Conservation (phyloP, 306 rosid genomes). For the Dicorynia guianensis region DNA sequence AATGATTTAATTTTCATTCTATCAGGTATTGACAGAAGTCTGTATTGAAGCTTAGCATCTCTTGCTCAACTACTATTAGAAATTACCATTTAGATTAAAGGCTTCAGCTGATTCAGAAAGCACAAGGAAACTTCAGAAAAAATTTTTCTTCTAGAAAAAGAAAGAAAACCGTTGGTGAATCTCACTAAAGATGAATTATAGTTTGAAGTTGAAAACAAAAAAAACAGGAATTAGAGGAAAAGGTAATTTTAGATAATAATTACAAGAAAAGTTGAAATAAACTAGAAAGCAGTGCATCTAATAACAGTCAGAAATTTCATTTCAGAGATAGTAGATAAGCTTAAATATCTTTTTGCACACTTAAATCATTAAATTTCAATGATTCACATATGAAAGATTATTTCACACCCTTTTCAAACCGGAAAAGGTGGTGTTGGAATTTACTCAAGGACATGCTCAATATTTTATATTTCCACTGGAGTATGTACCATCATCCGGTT, state of each 20-base stretch:
- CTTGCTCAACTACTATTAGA: neutral
- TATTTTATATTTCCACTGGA: constrained; percentile 32
- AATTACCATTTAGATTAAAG: too few species aligned
- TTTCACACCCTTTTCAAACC: constrained; percentile 37
- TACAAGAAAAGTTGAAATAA: constrained; percentile 18
- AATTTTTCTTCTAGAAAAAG: neutral
- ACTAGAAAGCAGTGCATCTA: constrained; percentile 7
- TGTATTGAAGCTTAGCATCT: neutral
- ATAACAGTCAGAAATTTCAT: constrained; percentile 27
- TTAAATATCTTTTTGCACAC: constrained; percentile 16
- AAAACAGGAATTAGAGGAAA: constrained; percentile 10
- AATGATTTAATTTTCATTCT: too few species aligned
- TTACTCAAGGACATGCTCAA: constrained; percentile 7
- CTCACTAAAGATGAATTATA: constrained; percentile 10
- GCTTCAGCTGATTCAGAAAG: too few species aligned
- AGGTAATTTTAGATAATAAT: neutral
- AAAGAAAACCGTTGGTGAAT: constrained; percentile 6
- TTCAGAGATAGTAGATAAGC: constrained; percentile 19
- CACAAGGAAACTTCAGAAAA: neutral
- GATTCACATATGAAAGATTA: neutral
- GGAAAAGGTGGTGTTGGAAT: constrained; percentile 1
- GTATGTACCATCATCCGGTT: constrained; percentile 90
- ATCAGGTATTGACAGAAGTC: too few species aligned
- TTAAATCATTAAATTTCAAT: constrained; percentile 6
- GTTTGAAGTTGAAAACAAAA: constrained; percentile 6